Conservation (phyloP, 305 asterid species). For the Vinca major region DNA sequence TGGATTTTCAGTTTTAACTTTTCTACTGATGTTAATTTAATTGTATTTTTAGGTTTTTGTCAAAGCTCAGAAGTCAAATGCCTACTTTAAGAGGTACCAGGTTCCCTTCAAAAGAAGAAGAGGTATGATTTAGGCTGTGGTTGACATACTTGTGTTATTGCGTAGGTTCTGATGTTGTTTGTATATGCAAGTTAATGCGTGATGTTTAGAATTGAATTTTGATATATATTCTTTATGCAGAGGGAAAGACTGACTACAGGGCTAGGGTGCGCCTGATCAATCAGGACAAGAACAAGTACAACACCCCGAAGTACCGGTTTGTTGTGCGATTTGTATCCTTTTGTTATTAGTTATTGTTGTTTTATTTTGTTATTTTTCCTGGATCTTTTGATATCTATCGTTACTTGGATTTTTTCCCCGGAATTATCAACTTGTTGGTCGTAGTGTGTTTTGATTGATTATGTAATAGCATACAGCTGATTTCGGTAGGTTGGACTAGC, state of each 20-base stretch:
- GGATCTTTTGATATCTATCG: too few relatives aligned
- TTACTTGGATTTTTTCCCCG: not conserved
- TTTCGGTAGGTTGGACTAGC: too few relatives aligned
- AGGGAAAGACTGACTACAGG: slow-evolving; percentile 86
- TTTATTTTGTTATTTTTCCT: not conserved
- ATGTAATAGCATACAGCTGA: too few relatives aligned
- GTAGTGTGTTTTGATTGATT: too few relatives aligned
- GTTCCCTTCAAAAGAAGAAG: slow-evolving; percentile 88
- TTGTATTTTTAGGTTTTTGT: slow-evolving; percentile 34
- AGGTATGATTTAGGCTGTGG: slow-evolving; percentile 20
- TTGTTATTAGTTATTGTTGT: not conserved
- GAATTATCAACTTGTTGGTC: not conserved
- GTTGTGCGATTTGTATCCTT: slow-evolving; percentile 88
- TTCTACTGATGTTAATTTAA: too few relatives aligned
- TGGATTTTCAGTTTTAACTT: too few relatives aligned
- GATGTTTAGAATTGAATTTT: not conserved
- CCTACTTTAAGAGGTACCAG: slow-evolving; percentile 82
- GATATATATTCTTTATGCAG: slow-evolving; percentile 25
- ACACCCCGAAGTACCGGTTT: slow-evolving; percentile 70
- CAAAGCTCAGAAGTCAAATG: slow-evolving; percentile 62
- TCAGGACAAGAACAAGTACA: slow-evolving; percentile 87
- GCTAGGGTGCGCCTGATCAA: slow-evolving; percentile 83
- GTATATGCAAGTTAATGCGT: slow-evolving; percentile 16
- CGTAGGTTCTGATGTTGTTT: not conserved
- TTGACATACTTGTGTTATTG: not conserved